Conservation (phyloP, 2,329 filamentous ascomycete genomes). For the Xylariaceae sp. region DNA sequence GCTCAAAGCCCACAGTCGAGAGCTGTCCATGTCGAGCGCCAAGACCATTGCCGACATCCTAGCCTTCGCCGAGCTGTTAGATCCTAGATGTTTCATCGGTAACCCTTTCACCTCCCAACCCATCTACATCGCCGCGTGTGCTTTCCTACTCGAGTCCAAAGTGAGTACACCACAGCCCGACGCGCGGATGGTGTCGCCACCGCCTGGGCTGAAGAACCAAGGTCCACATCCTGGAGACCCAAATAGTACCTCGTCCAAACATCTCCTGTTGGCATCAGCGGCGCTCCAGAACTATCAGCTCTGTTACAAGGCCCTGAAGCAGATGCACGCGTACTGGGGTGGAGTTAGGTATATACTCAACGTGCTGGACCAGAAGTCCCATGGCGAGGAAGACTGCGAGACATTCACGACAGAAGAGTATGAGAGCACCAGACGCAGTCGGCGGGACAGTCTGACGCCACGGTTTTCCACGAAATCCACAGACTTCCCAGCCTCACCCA, state of each 20-base stretch:
- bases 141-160: conserved; percentile 79
- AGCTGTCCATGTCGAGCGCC: conserved; percentile 80
- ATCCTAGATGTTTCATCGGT: conserved; percentile 79
- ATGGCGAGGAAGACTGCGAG: conserved; percentile 77
- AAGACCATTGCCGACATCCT: conserved; percentile 90
- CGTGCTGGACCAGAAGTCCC: conserved; percentile 80
- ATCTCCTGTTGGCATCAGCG: conserved; percentile 73
- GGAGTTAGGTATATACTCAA: conserved; percentile 84
- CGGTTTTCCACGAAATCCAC: conserved; percentile 42
- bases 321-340: conserved; percentile 81
- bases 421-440: conserved; percentile 61
- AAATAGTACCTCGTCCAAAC: conserved; percentile 53
- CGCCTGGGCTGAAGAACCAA: conserved; percentile 28
- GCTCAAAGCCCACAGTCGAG: conserved; percentile 74
- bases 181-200: conserved; percentile 56
- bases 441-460: conserved; percentile 38
- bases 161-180: conserved; percentile 64
- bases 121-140: conserved; percentile 87
- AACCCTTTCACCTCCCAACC: conserved; percentile 89
- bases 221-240: conserved; percentile 18
- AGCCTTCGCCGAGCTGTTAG: conserved; percentile 79
- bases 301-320: conserved; percentile 78
- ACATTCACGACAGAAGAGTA: conserved; percentile 70
- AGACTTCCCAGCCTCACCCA: conserved; percentile 43
- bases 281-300: conserved; percentile 84